A percentile compares a stretch with the other conserved stretches of the same genome.
phyloP scores from a whole-genome alignment of 2,329 filamentous ascomycete genomes.

The Paecilomyces sp. region DNA sequence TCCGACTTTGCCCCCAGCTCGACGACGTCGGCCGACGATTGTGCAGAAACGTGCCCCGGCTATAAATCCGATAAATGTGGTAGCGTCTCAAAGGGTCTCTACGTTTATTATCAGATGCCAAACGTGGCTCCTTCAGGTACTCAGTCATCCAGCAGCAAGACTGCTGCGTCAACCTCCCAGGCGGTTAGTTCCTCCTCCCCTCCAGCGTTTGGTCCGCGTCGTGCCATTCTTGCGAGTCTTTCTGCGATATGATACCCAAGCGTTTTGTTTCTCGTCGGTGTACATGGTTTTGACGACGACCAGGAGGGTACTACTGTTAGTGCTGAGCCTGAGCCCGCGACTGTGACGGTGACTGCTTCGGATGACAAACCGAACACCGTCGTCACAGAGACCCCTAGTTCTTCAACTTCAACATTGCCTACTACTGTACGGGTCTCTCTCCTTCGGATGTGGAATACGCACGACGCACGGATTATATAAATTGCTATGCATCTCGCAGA shows the following conservation, averaged over 20 bases:
- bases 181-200: conserved; percentile 15
- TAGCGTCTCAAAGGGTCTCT: conserved; percentile 30
- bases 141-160: conserved; percentile 9
- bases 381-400: neutral
- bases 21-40: conserved; percentile 27
- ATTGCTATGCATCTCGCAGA: neutral
- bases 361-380: conserved; percentile 4
- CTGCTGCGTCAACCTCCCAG: conserved; percentile 12
- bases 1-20: conserved; percentile 37
- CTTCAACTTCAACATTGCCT: neutral
- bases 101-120: conserved; percentile 35
- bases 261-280: neutral
- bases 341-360: conserved; percentile 10
- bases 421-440: conserved; percentile 5
- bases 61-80: conserved; percentile 41
- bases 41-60: conserved; percentile 38
- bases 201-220: neutral
- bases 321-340: conserved; percentile 6
- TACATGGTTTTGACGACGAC: neutral
- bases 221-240: neutral
- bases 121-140: conserved; percentile 26
- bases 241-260: neutral
- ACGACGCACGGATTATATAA: neutral
- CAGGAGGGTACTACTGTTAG: conserved; percentile 9
- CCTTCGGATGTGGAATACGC: neutral